Base-by-base conservation (phyloP, 1,284 basidiomycete species). In the Golubevia pallescens region DNA sequence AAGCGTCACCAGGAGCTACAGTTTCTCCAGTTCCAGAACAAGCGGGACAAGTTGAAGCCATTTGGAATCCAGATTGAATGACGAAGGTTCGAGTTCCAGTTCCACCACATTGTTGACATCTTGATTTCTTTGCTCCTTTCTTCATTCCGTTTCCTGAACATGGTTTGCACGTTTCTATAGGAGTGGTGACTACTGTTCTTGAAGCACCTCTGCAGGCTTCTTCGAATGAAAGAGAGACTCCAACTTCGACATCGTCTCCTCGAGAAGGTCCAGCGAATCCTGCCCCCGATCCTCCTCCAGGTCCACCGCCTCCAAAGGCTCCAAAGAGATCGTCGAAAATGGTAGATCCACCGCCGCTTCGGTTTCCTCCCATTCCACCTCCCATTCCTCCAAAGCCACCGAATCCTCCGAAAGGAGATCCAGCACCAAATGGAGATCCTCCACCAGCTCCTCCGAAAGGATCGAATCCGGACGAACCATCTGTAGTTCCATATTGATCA, bases 81-180 rank as follows among this genome's bases (percentile, higher is more conserved):
- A 84, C 82, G 63, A 84, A 83, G 1, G 81, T 85, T n/a, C 78
- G 71, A 0, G 81, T 82, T 16, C 82, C 82, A 1, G 81, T 84
- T 10, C 82, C 82, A 21, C 73, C 70, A 67, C 82, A 85, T 32
- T 73, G 73, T 19, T 63, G 68, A 57, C 82, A 85, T 6, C 79
- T 78, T 51, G 67, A 70, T 70, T 77, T 80, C 69, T 78, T 80
- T 42, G 81, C 82, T 24, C 80, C 75, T 42, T 71, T 58, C 54
- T 77, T 77, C 66, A 85, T 62, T 7, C 82, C 82, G 2, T 68
- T 66, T 19, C 82, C 82, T 3, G 70, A 61, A 59, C 82, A 85
- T 20, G 80, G 65, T 32, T 65, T 66, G 62, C 82, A 85, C 23
- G 67, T 66, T 51, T 81, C 79, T 57, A 84, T 72, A 4, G 79